Percentiles rank a stretch among this genome's conserved stretches.
phyloP scores from a whole-genome alignment of 192 early-diverging fungal genomes.

The Coemansia furcata region DNA sequence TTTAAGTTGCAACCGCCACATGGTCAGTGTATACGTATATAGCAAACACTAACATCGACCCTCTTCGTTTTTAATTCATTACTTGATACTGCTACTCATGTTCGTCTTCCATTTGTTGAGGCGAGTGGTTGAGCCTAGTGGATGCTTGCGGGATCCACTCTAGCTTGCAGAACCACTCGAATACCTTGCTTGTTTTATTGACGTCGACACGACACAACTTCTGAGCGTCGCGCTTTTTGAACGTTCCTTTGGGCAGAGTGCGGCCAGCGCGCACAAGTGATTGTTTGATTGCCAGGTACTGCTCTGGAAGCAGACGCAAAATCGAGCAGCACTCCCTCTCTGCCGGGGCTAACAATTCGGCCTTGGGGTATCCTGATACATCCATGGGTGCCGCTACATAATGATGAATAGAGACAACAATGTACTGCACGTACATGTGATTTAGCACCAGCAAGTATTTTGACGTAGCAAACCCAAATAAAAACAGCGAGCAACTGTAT shows the following conservation, averaged over 20 bases:
- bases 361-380: conserved; percentile 30
- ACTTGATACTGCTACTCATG: neutral
- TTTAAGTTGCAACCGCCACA: neutral
- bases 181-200: conserved; percentile 86
- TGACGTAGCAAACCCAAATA: neutral
- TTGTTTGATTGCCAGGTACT: conserved; percentile 47
- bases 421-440: conserved; percentile 4
- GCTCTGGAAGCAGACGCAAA: conserved; percentile 39
- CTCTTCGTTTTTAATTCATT: neutral
- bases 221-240: conserved; percentile 85
- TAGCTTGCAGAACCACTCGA: conserved; percentile 83
- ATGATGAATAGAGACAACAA: conserved; percentile 1
- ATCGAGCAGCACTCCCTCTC: conserved; percentile 47
- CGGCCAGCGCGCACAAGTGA: conserved; percentile 44
- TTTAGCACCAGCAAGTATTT: neutral
- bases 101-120: neutral
- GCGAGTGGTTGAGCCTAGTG: neutral
- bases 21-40: neutral
- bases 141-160: conserved; percentile 70
- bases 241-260: conserved; percentile 27
- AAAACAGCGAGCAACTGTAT: neutral
- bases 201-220: conserved; percentile 85
- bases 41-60: neutral
- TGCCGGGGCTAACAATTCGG: conserved; percentile 28
- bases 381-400: conserved; percentile 49